These are phyloP conservation scores for Sicyos baderoa DNA, from an alignment of 306 rosid genomes.

Conservation along the genomic window DNA sequence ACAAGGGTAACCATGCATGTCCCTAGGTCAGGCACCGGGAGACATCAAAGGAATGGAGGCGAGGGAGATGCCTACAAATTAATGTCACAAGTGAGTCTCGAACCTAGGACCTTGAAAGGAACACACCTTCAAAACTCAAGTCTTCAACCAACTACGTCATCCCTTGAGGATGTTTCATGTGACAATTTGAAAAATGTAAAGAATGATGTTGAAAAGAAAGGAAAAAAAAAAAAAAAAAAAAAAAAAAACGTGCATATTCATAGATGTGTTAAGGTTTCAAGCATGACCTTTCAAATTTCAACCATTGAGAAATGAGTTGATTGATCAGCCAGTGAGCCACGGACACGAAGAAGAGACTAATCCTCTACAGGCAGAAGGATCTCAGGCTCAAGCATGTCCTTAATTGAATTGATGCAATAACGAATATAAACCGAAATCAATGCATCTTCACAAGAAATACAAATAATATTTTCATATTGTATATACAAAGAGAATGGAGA, in stretches of 20 bases:
- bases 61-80: too few species aligned
- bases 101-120: too few species aligned
- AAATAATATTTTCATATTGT: conserved; percentile 29
- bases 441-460: conserved; percentile 33
- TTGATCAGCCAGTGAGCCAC: neutral
- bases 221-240: too few species aligned
- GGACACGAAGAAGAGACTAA: conserved; percentile 1
- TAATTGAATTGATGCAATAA: conserved; percentile 39
- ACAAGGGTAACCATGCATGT: too few species aligned
- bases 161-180: too few species aligned
- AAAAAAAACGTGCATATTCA: neutral
- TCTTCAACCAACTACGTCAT: too few species aligned
- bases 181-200: neutral
- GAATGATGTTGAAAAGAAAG: neutral
- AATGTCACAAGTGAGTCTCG: too few species aligned
- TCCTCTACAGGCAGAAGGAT: conserved; percentile 13
- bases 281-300: conserved; percentile 7
- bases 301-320: conserved; percentile 10
- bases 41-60: too few species aligned
- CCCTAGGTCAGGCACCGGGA: too few species aligned
- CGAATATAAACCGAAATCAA: conserved; percentile 27
- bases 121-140: too few species aligned
- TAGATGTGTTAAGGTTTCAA: neutral
- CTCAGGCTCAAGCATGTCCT: conserved; percentile 23
- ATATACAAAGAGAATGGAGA: conserved; percentile 38